Percentiles rank a stretch among this genome's conserved stretches.
Conservation (phyloP, 2,329 filamentous ascomycete species). For the Colletotrichum musicola region DNA sequence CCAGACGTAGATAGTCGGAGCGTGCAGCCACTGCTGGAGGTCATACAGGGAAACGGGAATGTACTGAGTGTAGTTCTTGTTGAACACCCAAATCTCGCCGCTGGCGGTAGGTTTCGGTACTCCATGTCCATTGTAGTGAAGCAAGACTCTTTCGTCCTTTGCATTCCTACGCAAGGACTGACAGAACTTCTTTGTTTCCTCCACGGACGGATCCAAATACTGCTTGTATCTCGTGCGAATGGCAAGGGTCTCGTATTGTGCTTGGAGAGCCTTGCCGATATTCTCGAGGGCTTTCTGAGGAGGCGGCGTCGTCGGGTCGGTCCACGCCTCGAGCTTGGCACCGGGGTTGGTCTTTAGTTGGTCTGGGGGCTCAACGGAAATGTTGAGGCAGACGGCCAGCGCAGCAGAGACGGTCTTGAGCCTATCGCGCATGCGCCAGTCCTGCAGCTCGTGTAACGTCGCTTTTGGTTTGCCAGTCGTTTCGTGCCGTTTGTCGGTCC, state of each 20-base stretch:
- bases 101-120: constrained; percentile 96
- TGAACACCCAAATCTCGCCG: constrained; percentile 99
- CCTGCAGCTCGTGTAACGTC: constrained; percentile 76
- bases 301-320: constrained; percentile 86
- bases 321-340: constrained; percentile 96
- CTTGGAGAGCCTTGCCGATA: constrained; percentile 95
- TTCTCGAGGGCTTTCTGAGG: constrained; percentile 90
- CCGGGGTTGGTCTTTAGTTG: constrained; percentile 95
- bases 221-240: constrained; percentile 98
- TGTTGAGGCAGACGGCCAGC: constrained; percentile 94
- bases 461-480: constrained; percentile 89
- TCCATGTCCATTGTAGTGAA: constrained; percentile 98
- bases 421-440: constrained; percentile 97
- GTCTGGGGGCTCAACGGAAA: constrained; percentile 96
- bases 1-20: constrained; percentile 96
- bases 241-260: constrained; percentile 95
- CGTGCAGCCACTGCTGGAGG: constrained; percentile 93
- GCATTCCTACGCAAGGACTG: constrained; percentile 90
- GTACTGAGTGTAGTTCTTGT: constrained; percentile 98
- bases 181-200: constrained; percentile 97
- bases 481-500: constrained; percentile 97
- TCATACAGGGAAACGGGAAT: constrained; percentile 97
- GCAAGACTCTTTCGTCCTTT: constrained; percentile 95
- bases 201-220: constrained; percentile 94
- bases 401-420: constrained; percentile 97